Evolutionary conservation across 305 asterid species (phyloP).

Genomic region (Petunia hybrid): DNA sequence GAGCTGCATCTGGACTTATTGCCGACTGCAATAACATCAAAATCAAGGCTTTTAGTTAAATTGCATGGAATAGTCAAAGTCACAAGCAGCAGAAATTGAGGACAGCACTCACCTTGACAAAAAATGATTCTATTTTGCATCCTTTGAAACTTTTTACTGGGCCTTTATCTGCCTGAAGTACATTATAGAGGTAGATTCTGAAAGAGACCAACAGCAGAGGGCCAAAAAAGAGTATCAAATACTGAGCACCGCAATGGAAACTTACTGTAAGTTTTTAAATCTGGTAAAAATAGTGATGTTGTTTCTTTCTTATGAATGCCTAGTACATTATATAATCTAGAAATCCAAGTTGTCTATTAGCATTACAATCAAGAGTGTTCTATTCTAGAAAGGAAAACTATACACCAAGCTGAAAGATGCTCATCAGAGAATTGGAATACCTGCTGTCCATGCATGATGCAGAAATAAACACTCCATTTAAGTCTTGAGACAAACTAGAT

Average conservation of each 20-base stretch:
- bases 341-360: not conserved
- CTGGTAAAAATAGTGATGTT: not conserved
- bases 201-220: constrained; percentile 29
- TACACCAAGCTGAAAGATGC: constrained; percentile 11
- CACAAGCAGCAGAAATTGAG: constrained; percentile 21
- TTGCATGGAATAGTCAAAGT: not conserved
- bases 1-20: constrained; percentile 93
- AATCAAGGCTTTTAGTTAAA: constrained; percentile 1
- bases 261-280: not conserved
- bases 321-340: constrained; percentile 2
- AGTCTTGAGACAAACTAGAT: constrained; percentile 91
- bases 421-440: constrained; percentile 42
- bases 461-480: constrained; percentile 77
- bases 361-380: not conserved
- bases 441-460: constrained; percentile 99
- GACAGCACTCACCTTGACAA: constrained; percentile 73
- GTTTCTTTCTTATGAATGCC: not conserved
- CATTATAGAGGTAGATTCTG: constrained; percentile 86
- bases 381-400: not conserved
- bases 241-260: not conserved
- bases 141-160: constrained; percentile 74
- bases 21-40: constrained; percentile 63
- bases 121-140: constrained; percentile 77
- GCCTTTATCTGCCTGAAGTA: constrained; percentile 85
- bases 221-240: not conserved